Conservation (phyloP, 371 early-diverging fungal genomes). For the Mucor ambiguus region DNA sequence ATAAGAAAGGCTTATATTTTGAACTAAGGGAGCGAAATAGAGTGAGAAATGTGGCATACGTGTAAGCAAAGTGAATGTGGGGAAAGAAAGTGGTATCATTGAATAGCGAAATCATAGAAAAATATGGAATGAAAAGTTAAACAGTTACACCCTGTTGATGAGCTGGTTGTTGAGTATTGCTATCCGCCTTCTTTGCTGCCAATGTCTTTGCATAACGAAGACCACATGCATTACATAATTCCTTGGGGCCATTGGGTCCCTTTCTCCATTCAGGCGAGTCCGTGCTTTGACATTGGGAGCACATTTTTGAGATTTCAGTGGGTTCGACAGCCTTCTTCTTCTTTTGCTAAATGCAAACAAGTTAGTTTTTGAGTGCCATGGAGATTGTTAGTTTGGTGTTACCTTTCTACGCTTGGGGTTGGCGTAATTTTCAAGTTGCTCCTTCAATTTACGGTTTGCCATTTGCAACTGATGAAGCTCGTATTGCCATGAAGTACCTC, state of each 20-base stretch:
- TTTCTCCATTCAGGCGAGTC: conserved; percentile 87
- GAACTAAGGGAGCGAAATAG: too few relatives aligned
- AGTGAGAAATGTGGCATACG: too few relatives aligned
- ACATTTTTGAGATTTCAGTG: conserved; percentile 38
- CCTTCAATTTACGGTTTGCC: conserved; percentile 43
- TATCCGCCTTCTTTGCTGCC: conserved; percentile 13
- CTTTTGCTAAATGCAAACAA: conserved; percentile 23
- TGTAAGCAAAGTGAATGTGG: too few relatives aligned
- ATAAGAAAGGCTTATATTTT: too few relatives aligned
- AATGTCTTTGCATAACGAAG: conserved; percentile 52
- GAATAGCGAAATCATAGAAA: background rate
- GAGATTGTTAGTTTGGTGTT: conserved; percentile 11
- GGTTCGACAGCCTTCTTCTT: conserved; percentile 25
- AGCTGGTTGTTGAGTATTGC: background rate
- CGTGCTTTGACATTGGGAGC: conserved; percentile 67
- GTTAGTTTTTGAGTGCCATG: background rate
- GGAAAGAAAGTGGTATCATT: background rate
- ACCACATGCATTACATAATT: conserved; percentile 90
- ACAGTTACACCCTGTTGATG: background rate
- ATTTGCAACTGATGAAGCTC: conserved; percentile 53
- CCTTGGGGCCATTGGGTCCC: conserved; percentile 77
- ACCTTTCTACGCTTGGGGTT: conserved; percentile 35
- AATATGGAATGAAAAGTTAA: background rate
- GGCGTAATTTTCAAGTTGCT: conserved; percentile 34
- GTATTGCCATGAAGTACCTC: conserved; percentile 55